Conservation (phyloP, 768 basidiomycete species). For the Termitomyces sp. region DNA sequence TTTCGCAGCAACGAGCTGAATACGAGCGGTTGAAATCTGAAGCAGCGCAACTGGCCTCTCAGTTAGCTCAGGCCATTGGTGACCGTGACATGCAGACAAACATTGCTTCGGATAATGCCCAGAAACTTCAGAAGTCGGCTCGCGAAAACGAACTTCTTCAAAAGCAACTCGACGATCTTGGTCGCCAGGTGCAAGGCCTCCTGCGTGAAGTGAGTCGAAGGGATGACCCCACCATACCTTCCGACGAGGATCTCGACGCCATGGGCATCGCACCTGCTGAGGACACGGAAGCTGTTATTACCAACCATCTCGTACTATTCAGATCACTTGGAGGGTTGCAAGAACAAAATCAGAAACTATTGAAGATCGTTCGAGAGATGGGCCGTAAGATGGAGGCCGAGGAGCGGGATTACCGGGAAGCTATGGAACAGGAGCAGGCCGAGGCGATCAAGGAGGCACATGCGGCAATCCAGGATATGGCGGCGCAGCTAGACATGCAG, state of each 20-base stretch:
- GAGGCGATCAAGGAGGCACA: constrained; percentile 87
- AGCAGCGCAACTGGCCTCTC: constrained; percentile 73
- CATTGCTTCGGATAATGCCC: constrained; percentile 53
- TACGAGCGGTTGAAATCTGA: constrained; percentile 83
- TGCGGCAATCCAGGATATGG: constrained; percentile 77
- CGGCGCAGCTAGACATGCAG: constrained; percentile 74
- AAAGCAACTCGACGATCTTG: constrained; percentile 78
- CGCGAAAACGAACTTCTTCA: constrained; percentile 67
- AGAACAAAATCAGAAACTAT: constrained; percentile 85
- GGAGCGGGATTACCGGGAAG: constrained; percentile 71
- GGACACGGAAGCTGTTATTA: constrained; percentile 78
- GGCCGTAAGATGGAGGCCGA: constrained; percentile 83
- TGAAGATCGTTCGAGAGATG: constrained; percentile 80
- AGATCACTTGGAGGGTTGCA: constrained; percentile 77
- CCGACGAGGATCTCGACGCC: constrained; percentile 57
- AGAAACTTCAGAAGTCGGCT: constrained; percentile 56
- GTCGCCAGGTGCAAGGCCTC: constrained; percentile 79
- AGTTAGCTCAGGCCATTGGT: constrained; percentile 69
- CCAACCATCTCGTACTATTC: constrained; percentile 87
- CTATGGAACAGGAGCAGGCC: constrained; percentile 68
- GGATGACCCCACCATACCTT: constrained; percentile 78
- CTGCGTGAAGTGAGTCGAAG: constrained; percentile 77
- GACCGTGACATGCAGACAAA: constrained; percentile 69
- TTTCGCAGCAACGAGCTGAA: constrained; percentile 87
- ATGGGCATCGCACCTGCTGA: constrained; percentile 38